Conservation (phyloP, 2,329 filamentous ascomycete species). For the Aspergillus melleus region DNA sequence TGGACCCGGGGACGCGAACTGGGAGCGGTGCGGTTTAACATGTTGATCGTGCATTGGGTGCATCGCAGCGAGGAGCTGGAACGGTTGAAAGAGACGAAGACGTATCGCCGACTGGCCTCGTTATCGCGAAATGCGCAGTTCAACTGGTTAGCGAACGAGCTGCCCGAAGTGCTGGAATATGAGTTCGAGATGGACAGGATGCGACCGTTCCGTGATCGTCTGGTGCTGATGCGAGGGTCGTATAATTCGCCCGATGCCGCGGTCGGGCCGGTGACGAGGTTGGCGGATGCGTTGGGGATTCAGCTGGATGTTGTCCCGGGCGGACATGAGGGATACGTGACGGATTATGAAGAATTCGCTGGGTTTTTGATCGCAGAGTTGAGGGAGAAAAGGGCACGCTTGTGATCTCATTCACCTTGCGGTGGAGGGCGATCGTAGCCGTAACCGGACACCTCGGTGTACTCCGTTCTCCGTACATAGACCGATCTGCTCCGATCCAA, state of each 20-base stretch:
- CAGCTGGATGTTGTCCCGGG: not conserved
- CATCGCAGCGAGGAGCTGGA: not conserved
- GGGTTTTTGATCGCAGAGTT: not conserved
- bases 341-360: not conserved
- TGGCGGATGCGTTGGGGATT: not conserved
- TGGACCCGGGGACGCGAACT: not conserved
- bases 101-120: not conserved
- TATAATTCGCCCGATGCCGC: not conserved
- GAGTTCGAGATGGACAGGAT: not conserved
- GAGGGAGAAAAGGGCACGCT: not conserved
- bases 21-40: not conserved
- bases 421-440: too few relatives aligned
- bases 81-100: not conserved
- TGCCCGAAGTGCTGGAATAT: not conserved
- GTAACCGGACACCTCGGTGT: too few relatives aligned
- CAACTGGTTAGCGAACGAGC: not conserved
- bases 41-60: not conserved
- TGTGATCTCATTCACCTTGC: not conserved
- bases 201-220: not conserved
- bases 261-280: not conserved
- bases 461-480: not conserved
- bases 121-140: not conserved
- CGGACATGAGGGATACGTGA: slow-evolving; percentile 5
- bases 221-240: not conserved
- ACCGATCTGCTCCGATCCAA: not conserved